A percentile compares a stretch with the other conserved stretches of the same genome.
These are phyloP conservation scores for Sporothrix pseudoabietina DNA, from an alignment of 2,329 filamentous ascomycete species.

Conservation along the genomic window DNA sequence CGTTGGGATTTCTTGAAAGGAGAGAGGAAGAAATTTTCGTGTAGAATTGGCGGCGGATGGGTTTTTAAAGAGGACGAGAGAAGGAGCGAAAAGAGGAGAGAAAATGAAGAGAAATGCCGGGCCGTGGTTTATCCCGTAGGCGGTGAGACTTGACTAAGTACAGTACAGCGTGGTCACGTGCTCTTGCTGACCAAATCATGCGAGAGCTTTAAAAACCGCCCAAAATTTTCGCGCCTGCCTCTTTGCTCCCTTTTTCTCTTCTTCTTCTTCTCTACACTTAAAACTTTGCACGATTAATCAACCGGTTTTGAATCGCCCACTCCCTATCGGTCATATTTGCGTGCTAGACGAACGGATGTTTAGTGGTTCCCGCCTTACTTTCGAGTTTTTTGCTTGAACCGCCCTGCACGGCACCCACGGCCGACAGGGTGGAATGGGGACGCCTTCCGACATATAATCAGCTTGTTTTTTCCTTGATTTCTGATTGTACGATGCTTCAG, in stretches of 20 bases:
- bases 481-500: not conserved
- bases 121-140: slow-evolving; percentile 22
- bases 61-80: slow-evolving; percentile 6
- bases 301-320: slow-evolving; percentile 56
- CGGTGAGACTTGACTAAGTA: not conserved
- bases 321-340: slow-evolving; percentile 62
- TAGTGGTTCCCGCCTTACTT: slow-evolving; percentile 25
- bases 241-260: slow-evolving; percentile 31
- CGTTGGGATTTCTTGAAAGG: not conserved
- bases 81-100: not conserved
- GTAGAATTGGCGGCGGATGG: not conserved
- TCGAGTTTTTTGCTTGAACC: slow-evolving; percentile 16
- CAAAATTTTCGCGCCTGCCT: slow-evolving; percentile 22
- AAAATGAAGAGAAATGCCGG: not conserved
- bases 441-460: slow-evolving; percentile 31
- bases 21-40: slow-evolving; percentile 3
- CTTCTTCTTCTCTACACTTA: slow-evolving; percentile 47
- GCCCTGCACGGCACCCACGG: slow-evolving; percentile 26
- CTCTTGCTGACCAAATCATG: not conserved
- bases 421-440: slow-evolving; percentile 25
- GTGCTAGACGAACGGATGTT: slow-evolving; percentile 54
- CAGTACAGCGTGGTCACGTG: slow-evolving; percentile 20
- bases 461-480: not conserved
- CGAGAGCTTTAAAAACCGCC: not conserved
- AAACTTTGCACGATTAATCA: slow-evolving; percentile 62